These are phyloP conservation scores for Coemansia erecta DNA, from an alignment of 192 early-diverging fungal genomes.

Conservation along the genomic window DNA sequence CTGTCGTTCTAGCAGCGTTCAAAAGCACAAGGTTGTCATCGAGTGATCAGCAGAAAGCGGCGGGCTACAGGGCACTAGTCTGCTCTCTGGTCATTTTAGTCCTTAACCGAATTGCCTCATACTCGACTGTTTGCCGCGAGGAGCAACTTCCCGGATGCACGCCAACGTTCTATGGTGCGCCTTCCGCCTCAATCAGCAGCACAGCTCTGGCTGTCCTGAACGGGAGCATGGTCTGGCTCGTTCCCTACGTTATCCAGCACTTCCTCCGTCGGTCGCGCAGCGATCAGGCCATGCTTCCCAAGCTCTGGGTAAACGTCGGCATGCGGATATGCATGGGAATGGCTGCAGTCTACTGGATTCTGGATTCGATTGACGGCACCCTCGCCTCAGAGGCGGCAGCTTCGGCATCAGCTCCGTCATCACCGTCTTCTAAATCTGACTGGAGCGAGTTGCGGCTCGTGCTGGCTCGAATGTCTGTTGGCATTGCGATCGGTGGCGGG, in stretches of 20 bases:
- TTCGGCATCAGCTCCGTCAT: background rate
- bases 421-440: slow-evolving; percentile 7
- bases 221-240: slow-evolving; percentile 30
- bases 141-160: slow-evolving; percentile 80
- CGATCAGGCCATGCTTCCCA: slow-evolving; percentile 51
- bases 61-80: slow-evolving; percentile 41
- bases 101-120: slow-evolving; percentile 55
- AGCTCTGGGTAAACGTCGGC: slow-evolving; percentile 56
- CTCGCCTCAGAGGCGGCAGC: background rate
- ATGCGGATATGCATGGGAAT: slow-evolving; percentile 59
- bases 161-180: slow-evolving; percentile 75
- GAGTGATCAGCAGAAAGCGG: slow-evolving; percentile 17
- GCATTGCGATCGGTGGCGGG: slow-evolving; percentile 55
- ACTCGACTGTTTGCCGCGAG: slow-evolving; percentile 81
- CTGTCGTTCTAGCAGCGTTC: slow-evolving; percentile 22
- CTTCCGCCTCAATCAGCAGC: slow-evolving; percentile 34
- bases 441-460: slow-evolving; percentile 52
- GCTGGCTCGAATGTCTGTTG: slow-evolving; percentile 57
- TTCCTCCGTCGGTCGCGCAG: slow-evolving; percentile 55
- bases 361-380: slow-evolving; percentile 48
- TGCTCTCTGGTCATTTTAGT: slow-evolving; percentile 56
- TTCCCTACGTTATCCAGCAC: slow-evolving; percentile 37
- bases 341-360: slow-evolving; percentile 55
- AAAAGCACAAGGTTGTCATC: background rate
- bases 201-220: slow-evolving; percentile 24